Evolutionary conservation across 2,329 filamentous ascomycete species (phyloP), one percentile per base, ranked within the genome.

Genomic region (Exophiala bonariae): DNA sequence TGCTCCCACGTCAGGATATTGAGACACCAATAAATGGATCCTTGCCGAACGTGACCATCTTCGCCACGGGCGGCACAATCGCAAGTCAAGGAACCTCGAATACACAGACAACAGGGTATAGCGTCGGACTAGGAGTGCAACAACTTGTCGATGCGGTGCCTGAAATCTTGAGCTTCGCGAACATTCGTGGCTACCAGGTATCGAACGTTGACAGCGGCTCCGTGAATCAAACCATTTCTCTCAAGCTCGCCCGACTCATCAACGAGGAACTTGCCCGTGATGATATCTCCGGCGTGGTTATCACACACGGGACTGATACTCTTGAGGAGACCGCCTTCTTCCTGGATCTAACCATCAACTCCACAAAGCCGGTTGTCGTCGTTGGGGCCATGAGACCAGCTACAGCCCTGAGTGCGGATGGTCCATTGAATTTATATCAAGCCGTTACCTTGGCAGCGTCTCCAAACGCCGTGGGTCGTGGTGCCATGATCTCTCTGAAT

Each of bases 271-370:
- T 63, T 26, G 61, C 57, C 46, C 37, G 52, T 6, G 60, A 61
- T 23, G 65, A 67, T 1, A 62, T 73, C 31, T 57, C 63, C 8
- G 64, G 80, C 28, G 78, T 76, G 5, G 78, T 84, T 4, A 67
- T 86, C 43, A 84, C 82, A 1, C 82, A 85, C 57, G 82, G 82
- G 38, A 85, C 82, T 7, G 82, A 86, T 57, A 83, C 79, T 0
- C 69, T 85, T 1, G 81, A 84, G 57, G 81, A 85, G 62, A 77
- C 78, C 1, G 78, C 80, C 7, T 83, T 84, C 67, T 83, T 83
- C 66, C 66, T 85, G 7, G 77, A 83, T 52, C 64, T 79, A 3
- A 81, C 78, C 0, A 61, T 83, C 26, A 74, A 75, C 55, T 78
- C 74, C 34, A 69, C 70, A 22, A 83, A 84, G 62, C 81, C 81